Evolutionary conservation across 129 eudicot species (phyloP), one percentile per base, ranked within the genome.

Genomic region (Chrysanthemum seticuspe): DNA sequence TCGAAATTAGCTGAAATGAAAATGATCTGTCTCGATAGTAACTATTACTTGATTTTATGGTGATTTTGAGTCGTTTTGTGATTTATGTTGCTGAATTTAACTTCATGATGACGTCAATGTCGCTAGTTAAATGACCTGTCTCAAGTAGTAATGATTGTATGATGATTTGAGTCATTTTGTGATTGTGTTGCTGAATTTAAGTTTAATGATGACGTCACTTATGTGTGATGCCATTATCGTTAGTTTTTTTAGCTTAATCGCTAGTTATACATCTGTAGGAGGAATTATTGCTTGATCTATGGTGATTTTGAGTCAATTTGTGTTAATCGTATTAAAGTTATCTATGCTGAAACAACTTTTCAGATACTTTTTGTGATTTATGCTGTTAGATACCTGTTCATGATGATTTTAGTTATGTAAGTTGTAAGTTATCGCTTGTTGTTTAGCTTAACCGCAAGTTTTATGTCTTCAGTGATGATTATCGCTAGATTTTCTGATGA

Each of bases 171-270:
- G 47, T 40, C 10, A 8, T 40, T 40, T 40, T 40, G 47, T 40
- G 47, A 40, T 64, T 72, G 10, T 40, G 47, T 29, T 58, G 31
- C 40, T 23, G 64, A 63, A 62, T 53, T 54, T 71, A 62, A n/a
- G 71, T 40, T 16, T 15, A 19, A 15, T 34, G 23, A 13, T 53
- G 40, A 68, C 51, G 10, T 57, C 19, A 18, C 18, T 29, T n/a
- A 18, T 68, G 62, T 49, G 16, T 48, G 31, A 45, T 23, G 51
- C 69, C 31, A 11, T 62, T 19, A 61, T 70, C n/a, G 65, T 70
- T 77, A 59, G 63, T 36, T 61, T 29, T 64, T 70, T 70, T 13
- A 77, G 81, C 60, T 70, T 34, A 77, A 40, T 23, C 64, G 19
- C 58, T 14, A 11, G 4, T 36, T 45, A 6, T 52, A 15, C 3